A percentile compares a stretch with the other conserved stretches of the same genome.
Evolutionary conservation across 495 filamentous ascomycete species (phyloP).

Genomic region (Neurospora discreta): DNA sequence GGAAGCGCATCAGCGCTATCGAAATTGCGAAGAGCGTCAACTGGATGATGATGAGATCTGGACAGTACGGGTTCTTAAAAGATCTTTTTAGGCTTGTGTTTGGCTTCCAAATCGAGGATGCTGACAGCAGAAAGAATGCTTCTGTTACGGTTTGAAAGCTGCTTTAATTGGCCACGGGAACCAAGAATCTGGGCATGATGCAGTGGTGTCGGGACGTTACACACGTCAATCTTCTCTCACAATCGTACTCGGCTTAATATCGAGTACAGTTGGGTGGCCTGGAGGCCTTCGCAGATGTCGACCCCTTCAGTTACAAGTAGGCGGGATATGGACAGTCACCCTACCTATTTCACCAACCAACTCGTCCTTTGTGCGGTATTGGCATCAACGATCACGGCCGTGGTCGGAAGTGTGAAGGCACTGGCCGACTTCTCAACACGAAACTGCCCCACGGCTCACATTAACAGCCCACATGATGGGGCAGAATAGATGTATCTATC

Average conservation of each 20-base stretch:
- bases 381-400: not conserved
- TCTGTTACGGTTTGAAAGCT: conserved; percentile 31
- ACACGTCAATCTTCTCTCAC: not conserved
- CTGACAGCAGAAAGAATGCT: conserved; percentile 41
- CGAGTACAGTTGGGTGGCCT: not conserved
- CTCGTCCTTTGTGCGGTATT: not conserved
- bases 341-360: not conserved
- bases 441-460: not conserved
- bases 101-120: conserved; percentile 70
- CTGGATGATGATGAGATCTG: conserved; percentile 48
- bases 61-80: conserved; percentile 58
- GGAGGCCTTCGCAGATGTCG: not conserved
- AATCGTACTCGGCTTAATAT: not conserved
- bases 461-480: not conserved
- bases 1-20: conserved; percentile 47
- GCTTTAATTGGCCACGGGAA: not conserved
- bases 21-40: conserved; percentile 67
- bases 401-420: not conserved
- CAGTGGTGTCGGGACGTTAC: not conserved
- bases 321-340: not conserved
- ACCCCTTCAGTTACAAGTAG: not conserved
- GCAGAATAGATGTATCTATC: not conserved
- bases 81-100: conserved; percentile 80
- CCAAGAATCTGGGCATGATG: not conserved
- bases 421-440: not conserved